Base-by-base conservation (phyloP, 78 protist species). In the Reticulomyxa filosa region DNA sequence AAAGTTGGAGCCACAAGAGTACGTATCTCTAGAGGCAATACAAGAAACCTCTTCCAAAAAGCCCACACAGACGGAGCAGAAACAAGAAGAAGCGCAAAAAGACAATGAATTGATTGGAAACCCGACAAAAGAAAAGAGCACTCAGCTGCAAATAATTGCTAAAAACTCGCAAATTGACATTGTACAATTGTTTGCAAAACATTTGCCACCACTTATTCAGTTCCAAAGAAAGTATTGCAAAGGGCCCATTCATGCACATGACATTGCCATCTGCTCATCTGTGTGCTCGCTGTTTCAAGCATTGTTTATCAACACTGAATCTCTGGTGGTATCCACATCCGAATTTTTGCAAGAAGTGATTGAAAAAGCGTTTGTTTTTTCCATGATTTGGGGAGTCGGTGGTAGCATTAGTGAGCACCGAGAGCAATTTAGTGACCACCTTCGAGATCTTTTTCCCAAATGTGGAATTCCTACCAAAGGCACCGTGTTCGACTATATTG, bases 321-420 rank as follows among this genome's bases (percentile, higher is more conserved):
- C 25, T 8, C 34, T 67, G n/a, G 62, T 4, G 6, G 35, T 65
- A 20, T 42, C 72, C 23, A 11, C 5, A 13, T 38, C 29, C 22
- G 51, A 46, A 26, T 0, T 27, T 22, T 11, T 0, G 3, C 51
- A 52, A 7, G 1, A 4, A 20, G 3, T 46, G 5, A 0, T 59
- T 17, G 38, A 36, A n/a, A 37, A 39, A 29, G 25, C 1, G 17
- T 66, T 77, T 33, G 48, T 70, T 32, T 77, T 70, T 10, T 3
- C 74, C 3, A 23, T 52, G 62, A 51, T 65, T 38, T 77, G 82
- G 82, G 6, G 67, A 4, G 0, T 71, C 2, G 82, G 82, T 38
- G 74, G 64, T 26, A n/a, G n/a, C n/a, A n/a, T n/a, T n/a, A n/a
- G n/a, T n/a, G n/a, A n/a, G n/a, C n/a, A n/a, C n/a, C n/a, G n/a